These are phyloP conservation scores for Zygosaccharomyces pseudobailii DNA, from an alignment of 1,139 yeast species.

Conservation along the genomic window DNA sequence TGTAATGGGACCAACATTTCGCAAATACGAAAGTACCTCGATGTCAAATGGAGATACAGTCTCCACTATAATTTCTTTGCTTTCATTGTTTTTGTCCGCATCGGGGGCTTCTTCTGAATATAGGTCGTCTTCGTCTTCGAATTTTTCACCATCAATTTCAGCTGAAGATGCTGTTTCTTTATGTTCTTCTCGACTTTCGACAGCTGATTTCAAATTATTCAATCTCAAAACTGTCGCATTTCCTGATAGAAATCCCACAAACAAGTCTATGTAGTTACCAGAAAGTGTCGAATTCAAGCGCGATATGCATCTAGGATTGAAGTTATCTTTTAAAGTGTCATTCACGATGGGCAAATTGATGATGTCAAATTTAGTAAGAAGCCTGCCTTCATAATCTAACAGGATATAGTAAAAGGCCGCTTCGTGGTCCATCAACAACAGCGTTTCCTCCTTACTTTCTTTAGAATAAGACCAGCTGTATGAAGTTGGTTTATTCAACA, in stretches of 20 bases:
- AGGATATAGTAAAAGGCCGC: conserved; percentile 27
- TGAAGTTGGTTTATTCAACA: conserved; percentile 19
- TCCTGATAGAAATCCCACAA: conserved; percentile 34
- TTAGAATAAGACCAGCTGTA: conserved; percentile 18
- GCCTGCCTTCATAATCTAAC: conserved; percentile 30
- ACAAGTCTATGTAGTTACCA: conserved; percentile 20
- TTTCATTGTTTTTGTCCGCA: conserved; percentile 28
- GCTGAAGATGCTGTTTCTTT: conserved; percentile 8
- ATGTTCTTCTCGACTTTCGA: conserved; percentile 24
- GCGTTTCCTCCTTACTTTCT: conserved; percentile 16
- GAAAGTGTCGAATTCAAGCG: conserved; percentile 15
- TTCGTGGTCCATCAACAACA: conserved; percentile 28
- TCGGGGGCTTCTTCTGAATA: conserved; percentile 33
- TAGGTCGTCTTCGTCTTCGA: conserved; percentile 33
- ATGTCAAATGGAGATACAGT: conserved; percentile 37
- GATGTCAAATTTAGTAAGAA: conserved; percentile 28
- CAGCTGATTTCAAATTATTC: conserved; percentile 30
- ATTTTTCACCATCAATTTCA: conserved; percentile 22
- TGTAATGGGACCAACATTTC: conserved; percentile 72
- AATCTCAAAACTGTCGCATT: conserved; percentile 27
- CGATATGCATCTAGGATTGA: conserved; percentile 26
- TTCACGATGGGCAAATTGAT: conserved; percentile 30
- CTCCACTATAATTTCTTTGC: conserved; percentile 33
- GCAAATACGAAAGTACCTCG: conserved; percentile 48
- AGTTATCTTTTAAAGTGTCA: conserved; percentile 26